Percentiles rank a stretch among this genome's conserved stretches.
These are phyloP conservation scores for Aspergillus amoenus DNA, from an alignment of 2,329 filamentous ascomycete genomes.

Conservation along the genomic window DNA sequence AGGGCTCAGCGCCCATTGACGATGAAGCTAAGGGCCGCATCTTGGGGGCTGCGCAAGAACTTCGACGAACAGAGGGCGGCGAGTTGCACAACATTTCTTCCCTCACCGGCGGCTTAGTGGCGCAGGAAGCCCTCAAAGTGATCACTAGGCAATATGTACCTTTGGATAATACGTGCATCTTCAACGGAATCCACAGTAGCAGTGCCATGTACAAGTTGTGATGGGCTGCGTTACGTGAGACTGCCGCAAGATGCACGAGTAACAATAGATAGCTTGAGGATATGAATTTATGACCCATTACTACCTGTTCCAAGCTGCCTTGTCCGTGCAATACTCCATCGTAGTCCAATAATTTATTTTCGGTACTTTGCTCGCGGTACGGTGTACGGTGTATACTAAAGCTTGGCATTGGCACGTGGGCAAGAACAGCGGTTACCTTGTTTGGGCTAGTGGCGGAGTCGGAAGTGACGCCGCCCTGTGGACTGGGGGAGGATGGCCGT, in stretches of 20 bases:
- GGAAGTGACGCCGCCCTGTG: conserved; percentile 2
- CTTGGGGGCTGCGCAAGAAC: conserved; percentile 60
- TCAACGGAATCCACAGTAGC: conserved; percentile 60
- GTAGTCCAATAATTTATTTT: background rate
- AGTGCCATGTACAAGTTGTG: conserved; percentile 53
- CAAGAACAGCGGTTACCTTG: background rate
- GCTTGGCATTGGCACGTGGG: conserved; percentile 7
- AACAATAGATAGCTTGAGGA: background rate
- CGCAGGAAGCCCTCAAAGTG: conserved; percentile 94
- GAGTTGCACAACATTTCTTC: conserved; percentile 93
- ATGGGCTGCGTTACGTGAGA: conserved; percentile 4
- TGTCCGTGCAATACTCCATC: background rate
- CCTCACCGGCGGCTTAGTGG: conserved; percentile 83
- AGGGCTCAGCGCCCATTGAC: conserved; percentile 46
- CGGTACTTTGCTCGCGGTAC: background rate
- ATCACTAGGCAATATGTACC: conserved; percentile 65
- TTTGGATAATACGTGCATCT: conserved; percentile 63
- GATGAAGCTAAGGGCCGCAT: conserved; percentile 54
- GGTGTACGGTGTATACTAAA: background rate
- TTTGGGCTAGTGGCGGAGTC: conserved; percentile 11
- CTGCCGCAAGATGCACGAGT: background rate
- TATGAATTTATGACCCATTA: conserved; percentile 4
- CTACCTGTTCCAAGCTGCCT: background rate
- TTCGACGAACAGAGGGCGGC: conserved; percentile 73
- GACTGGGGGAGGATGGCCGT: background rate